A percentile compares a stretch with the other conserved stretches of the same genome.
Evolutionary conservation across 2,329 filamentous ascomycete species (phyloP).

Genomic region (Hawksworthiomyces lignivorus): DNA sequence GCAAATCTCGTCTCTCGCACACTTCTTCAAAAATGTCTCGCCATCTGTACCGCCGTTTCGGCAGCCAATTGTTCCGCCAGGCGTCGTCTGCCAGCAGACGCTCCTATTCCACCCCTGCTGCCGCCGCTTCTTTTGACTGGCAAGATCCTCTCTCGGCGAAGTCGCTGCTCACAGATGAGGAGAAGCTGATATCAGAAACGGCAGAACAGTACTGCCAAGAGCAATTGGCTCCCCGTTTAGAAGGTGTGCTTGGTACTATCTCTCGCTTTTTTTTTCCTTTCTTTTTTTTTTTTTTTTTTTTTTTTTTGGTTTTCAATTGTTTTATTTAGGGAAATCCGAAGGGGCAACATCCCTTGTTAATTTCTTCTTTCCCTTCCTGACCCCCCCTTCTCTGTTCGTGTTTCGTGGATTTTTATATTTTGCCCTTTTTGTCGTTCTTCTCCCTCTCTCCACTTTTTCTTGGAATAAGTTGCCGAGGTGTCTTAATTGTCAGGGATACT

Average conservation of each 20-base stretch:
- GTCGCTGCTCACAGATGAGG: conserved; percentile 79
- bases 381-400: too few relatives aligned
- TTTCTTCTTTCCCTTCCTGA: background rate
- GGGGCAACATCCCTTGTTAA: background rate
- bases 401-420: too few relatives aligned
- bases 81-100: conserved; percentile 6
- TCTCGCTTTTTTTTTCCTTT: too few relatives aligned
- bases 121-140: conserved; percentile 64
- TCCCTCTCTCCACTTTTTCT: background rate
- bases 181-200: conserved; percentile 81
- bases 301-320: too few relatives aligned
- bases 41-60: conserved; percentile 10
- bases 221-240: conserved; percentile 71
- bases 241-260: conserved; percentile 51
- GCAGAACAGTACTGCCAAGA: conserved; percentile 94
- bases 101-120: conserved; percentile 9
- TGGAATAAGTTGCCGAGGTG: background rate
- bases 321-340: background rate
- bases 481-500: too few relatives aligned
- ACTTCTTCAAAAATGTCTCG: conserved; percentile 12
- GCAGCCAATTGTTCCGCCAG: conserved; percentile 12
- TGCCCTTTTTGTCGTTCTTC: background rate
- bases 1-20: too few relatives aligned
- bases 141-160: conserved; percentile 74
- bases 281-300: background rate